Conservation (phyloP, 257 asterid genomes). For the Primulina huaijiensis region DNA sequence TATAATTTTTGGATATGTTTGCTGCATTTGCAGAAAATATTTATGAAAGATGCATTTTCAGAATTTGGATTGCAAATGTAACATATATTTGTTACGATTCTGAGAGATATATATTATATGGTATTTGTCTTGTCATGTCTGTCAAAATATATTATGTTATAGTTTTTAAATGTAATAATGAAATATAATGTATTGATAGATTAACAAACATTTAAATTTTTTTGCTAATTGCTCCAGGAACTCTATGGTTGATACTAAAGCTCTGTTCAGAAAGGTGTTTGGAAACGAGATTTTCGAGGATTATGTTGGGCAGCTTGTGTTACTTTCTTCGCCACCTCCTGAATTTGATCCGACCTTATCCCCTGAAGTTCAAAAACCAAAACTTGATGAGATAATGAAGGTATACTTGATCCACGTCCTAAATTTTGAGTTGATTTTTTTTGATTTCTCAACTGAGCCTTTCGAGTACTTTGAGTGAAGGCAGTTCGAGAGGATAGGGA, state of each 20-base stretch:
- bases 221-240: slow-evolving; percentile 41
- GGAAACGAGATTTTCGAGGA: slow-evolving; percentile 73
- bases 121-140: neutral
- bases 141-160: neutral
- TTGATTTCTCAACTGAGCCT: slow-evolving; percentile 15
- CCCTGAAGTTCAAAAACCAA: slow-evolving; percentile 58
- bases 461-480: slow-evolving; percentile 34
- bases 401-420: slow-evolving; percentile 28
- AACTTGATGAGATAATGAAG: slow-evolving; percentile 67
- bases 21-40: neutral
- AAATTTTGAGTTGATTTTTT: neutral
- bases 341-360: slow-evolving; percentile 53
- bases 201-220: neutral
- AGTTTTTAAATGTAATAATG: too few relatives aligned
- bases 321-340: slow-evolving; percentile 60
- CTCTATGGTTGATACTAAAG: slow-evolving; percentile 67
- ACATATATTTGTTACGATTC: too few relatives aligned
- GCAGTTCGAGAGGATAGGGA: slow-evolving; percentile 20
- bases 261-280: slow-evolving; percentile 79
- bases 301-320: slow-evolving; percentile 68
- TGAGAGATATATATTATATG: neutral
- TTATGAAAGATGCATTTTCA: neutral
- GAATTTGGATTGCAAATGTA: neutral
- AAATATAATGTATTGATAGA: too few relatives aligned
- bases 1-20: neutral